phyloP scores from a whole-genome alignment of 495 filamentous ascomycete species.

The Aspergillus nidulans region DNA sequence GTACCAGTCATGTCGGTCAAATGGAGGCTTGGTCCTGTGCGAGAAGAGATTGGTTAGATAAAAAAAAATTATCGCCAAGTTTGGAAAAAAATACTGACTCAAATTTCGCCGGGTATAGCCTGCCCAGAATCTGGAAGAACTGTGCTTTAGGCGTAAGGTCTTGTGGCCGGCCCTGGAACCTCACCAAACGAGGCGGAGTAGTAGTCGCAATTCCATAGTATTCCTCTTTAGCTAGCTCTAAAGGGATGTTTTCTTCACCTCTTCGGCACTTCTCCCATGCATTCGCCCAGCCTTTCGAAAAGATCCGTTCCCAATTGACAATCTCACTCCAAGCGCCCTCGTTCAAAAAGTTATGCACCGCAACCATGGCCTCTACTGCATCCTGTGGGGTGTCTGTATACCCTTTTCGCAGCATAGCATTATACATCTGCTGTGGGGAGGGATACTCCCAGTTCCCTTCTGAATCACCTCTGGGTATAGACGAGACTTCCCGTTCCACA shows the following conservation, averaged over 20 bases:
- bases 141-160: slow-evolving; percentile 88
- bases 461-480: slow-evolving; percentile 76
- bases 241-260: slow-evolving; percentile 61
- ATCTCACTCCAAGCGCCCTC: slow-evolving; percentile 97
- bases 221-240: slow-evolving; percentile 36
- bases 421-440: slow-evolving; percentile 99
- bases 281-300: slow-evolving; percentile 60
- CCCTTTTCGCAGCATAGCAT: slow-evolving; percentile 91
- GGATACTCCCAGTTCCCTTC: slow-evolving; percentile 93
- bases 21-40: slow-evolving; percentile 72
- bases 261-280: slow-evolving; percentile 73
- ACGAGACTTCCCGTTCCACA: slow-evolving; percentile 70
- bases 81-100: slow-evolving; percentile 49
- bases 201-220: slow-evolving; percentile 35
- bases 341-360: slow-evolving; percentile 96
- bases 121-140: slow-evolving; percentile 71
- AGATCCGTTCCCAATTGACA: slow-evolving; percentile 83
- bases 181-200: slow-evolving; percentile 61
- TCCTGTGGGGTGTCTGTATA: slow-evolving; percentile 90
- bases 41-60: background rate
- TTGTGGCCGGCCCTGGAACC: slow-evolving; percentile 83
- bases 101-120: slow-evolving; percentile 74
- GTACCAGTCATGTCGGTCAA: slow-evolving; percentile 97
- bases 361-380: slow-evolving; percentile 95
- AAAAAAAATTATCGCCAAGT: background rate